phyloP scores from a whole-genome alignment of 345 rosid species.

The Syzygium aromaticum region DNA sequence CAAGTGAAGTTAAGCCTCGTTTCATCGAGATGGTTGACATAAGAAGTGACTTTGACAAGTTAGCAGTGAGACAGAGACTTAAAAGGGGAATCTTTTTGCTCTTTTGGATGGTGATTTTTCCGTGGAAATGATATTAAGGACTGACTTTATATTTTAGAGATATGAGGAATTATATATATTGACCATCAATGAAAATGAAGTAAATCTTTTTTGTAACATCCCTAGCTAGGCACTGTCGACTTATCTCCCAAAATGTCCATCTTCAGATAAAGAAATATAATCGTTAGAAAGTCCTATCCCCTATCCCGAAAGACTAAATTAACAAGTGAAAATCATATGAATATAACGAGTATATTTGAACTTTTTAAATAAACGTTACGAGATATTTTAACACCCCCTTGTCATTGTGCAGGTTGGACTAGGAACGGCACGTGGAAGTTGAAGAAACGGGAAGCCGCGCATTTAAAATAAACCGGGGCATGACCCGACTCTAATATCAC shows the following conservation, averaged over 20 bases:
- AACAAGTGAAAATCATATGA: accelerated
- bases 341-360: background rate
- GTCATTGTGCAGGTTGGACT: background rate
- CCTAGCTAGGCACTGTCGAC: background rate
- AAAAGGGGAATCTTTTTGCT: background rate
- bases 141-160: too few relatives aligned
- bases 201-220: background rate
- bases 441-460: background rate
- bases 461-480: background rate
- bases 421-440: background rate
- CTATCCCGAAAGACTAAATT: accelerated
- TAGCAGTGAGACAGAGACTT: background rate
- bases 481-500: background rate
- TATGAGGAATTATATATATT: background rate
- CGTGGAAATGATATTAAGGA: background rate
- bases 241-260: background rate
- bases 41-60: background rate
- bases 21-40: background rate
- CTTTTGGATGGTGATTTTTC: background rate
- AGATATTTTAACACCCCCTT: background rate
- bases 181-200: too few relatives aligned
- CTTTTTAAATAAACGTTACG: background rate
- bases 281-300: background rate
- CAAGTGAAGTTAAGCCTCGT: too few relatives aligned
- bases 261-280: background rate